A percentile compares a stretch with the other conserved stretches of the same genome.
Evolutionary conservation across 768 basidiomycete genomes (phyloP).

Genomic region (Neoboletus subvelutipes): DNA sequence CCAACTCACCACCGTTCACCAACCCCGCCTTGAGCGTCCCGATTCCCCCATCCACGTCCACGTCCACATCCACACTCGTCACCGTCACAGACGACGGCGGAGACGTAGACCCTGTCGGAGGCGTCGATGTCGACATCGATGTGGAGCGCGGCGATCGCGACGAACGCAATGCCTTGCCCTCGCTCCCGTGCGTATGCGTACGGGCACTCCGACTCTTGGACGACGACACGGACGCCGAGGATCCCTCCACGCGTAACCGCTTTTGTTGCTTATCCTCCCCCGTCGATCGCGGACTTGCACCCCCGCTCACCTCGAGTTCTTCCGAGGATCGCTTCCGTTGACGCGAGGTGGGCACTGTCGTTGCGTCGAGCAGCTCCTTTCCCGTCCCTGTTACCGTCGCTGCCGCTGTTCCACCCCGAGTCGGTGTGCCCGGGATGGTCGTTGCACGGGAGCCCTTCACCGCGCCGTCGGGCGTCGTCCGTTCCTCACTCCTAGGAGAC

Average conservation of each 20-base stretch:
- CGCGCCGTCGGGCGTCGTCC: background rate
- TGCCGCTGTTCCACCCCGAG: background rate
- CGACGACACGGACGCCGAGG: background rate
- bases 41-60: constrained; percentile 16
- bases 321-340: constrained; percentile 51
- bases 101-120: constrained; percentile 13
- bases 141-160: constrained; percentile 12
- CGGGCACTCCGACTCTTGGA: constrained; percentile 2
- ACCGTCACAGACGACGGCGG: constrained; percentile 25
- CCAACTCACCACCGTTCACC: constrained; percentile 32
- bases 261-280: constrained; percentile 27
- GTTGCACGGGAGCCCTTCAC: background rate
- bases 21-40: constrained; percentile 27
- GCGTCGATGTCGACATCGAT: constrained; percentile 7
- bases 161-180: background rate
- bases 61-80: constrained; percentile 19
- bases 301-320: constrained; percentile 38
- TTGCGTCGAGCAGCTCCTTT: constrained; percentile 4
- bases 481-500: constrained; percentile 12
- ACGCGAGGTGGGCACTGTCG: constrained; percentile 17
- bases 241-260: constrained; percentile 28
- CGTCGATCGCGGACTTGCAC: constrained; percentile 8
- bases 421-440: background rate
- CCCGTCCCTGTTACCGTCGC: background rate
- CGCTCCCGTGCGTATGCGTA: background rate